Percentiles rank a stretch among this genome's conserved stretches.
phyloP scores from a whole-genome alignment of 2,329 filamentous ascomycete genomes.

The Fusarium sp. region DNA sequence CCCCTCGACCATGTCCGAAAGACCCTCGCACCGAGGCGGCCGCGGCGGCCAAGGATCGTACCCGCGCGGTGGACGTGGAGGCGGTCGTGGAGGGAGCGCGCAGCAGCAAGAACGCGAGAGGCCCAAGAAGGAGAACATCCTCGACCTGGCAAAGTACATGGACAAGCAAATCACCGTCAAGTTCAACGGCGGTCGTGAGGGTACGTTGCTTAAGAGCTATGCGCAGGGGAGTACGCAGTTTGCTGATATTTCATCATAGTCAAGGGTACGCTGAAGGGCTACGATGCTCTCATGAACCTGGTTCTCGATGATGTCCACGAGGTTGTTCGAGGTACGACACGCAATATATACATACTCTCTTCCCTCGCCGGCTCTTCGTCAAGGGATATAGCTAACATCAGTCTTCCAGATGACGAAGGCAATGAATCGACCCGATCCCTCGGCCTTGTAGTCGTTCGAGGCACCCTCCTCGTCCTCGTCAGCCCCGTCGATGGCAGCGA shows the following conservation, averaged over 20 bases:
- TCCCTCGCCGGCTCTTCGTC: neutral
- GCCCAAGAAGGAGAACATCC: slow-evolving; percentile 98
- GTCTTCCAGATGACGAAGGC: slow-evolving; percentile 81
- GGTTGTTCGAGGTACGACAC: slow-evolving; percentile 76
- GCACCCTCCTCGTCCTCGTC: slow-evolving; percentile 91
- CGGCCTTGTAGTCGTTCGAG: slow-evolving; percentile 88
- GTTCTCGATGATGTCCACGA: slow-evolving; percentile 96
- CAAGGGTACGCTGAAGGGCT: slow-evolving; percentile 89
- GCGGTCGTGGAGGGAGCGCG: slow-evolving; percentile 57
- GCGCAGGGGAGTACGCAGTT: neutral
- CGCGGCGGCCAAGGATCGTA: slow-evolving; percentile 55
- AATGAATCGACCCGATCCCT: slow-evolving; percentile 84
- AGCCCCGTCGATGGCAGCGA: slow-evolving; percentile 94
- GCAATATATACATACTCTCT: neutral
- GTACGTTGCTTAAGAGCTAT: slow-evolving; percentile 54
- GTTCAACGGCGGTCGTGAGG: slow-evolving; percentile 93
- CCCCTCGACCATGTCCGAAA: slow-evolving; percentile 58
- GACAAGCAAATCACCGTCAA: slow-evolving; percentile 96
- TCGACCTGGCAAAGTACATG: slow-evolving; percentile 95
- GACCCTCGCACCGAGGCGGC: slow-evolving; percentile 58
- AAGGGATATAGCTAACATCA: slow-evolving; percentile 8
- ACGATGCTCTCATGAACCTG: slow-evolving; percentile 97
- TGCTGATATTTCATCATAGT: slow-evolving; percentile 61
- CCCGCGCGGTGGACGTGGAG: slow-evolving; percentile 55
- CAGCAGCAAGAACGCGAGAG: slow-evolving; percentile 69